Evolutionary conservation across 225 moss, liverwort and hornwort genomes (phyloP).

Genomic region (Sphagnum tenellum): DNA sequence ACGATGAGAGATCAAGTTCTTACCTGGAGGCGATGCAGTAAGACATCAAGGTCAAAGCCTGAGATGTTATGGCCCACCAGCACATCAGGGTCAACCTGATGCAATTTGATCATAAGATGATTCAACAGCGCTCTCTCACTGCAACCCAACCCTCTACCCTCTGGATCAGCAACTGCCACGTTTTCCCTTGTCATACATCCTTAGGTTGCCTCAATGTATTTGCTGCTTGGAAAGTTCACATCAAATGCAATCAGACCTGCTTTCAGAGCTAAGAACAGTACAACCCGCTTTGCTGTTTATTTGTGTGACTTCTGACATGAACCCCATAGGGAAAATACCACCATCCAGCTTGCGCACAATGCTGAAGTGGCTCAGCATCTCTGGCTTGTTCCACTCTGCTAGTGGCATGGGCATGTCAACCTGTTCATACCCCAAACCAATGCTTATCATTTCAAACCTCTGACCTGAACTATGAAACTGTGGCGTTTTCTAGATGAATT

Average conservation of each 20-base stretch:
- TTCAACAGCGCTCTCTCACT: conserved; percentile 95
- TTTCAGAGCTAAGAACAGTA: conserved; percentile 57
- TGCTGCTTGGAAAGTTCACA: too few species aligned
- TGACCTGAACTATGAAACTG: too few species aligned
- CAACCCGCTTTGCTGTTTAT: conserved; percentile 59
- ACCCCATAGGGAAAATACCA: conserved; percentile 87
- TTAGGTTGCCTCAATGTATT: too few species aligned
- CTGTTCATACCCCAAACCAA: conserved; percentile 15
- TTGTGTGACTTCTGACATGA: conserved; percentile 61
- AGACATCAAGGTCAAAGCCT: conserved; percentile 94
- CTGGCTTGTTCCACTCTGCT: conserved; percentile 81
- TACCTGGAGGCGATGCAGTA: conserved; percentile 96
- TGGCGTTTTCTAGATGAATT: too few species aligned
- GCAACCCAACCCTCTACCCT: conserved; percentile 17
- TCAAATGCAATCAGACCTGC: conserved; percentile 36
- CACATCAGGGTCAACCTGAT: conserved; percentile 95
- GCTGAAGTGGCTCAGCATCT: conserved; percentile 90
- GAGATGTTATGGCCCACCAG: conserved; percentile 98
- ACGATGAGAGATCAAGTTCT: too few species aligned
- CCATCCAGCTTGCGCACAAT: conserved; percentile 90
- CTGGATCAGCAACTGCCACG: conserved; percentile 5
- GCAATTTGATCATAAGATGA: conserved; percentile 84
- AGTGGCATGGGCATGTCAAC: conserved; percentile 85
- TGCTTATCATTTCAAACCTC: too few species aligned
- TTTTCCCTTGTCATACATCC: not conserved